Percentiles rank a stretch among this genome's conserved stretches.
Evolutionary conservation across 352 stramenopile species (phyloP).

Genomic region (Phytopythium boreale): DNA sequence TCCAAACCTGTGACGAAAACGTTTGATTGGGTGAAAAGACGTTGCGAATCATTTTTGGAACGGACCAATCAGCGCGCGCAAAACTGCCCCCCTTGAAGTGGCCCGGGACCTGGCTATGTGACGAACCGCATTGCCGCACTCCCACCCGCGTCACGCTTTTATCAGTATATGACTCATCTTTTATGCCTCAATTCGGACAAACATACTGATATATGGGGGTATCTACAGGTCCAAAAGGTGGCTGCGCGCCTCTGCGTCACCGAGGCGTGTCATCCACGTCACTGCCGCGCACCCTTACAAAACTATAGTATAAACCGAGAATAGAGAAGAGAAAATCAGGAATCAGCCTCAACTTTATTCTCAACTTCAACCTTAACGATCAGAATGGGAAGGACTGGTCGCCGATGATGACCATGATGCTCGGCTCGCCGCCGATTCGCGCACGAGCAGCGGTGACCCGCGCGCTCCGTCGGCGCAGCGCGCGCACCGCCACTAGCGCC

Average conservation of each 20-base stretch:
- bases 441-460: neutral
- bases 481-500: neutral
- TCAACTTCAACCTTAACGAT: neutral
- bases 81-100: neutral
- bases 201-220: neutral
- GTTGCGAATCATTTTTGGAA: neutral
- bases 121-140: neutral
- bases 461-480: neutral
- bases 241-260: conserved; percentile 1
- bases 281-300: neutral
- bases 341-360: neutral
- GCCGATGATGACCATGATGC: conserved; percentile 6
- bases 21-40: neutral
- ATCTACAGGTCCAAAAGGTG: neutral
- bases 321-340: neutral
- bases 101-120: neutral
- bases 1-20: neutral
- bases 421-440: neutral
- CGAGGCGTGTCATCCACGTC: conserved; percentile 1
- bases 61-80: neutral
- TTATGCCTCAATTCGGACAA: neutral
- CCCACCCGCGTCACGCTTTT: neutral
- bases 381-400: neutral
- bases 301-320: neutral
- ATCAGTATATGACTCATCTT: neutral